Evolutionary conservation across 306 rosid species (phyloP), one percentile per base, ranked within the genome.

Genomic region (Begonia fuchsioides): DNA sequence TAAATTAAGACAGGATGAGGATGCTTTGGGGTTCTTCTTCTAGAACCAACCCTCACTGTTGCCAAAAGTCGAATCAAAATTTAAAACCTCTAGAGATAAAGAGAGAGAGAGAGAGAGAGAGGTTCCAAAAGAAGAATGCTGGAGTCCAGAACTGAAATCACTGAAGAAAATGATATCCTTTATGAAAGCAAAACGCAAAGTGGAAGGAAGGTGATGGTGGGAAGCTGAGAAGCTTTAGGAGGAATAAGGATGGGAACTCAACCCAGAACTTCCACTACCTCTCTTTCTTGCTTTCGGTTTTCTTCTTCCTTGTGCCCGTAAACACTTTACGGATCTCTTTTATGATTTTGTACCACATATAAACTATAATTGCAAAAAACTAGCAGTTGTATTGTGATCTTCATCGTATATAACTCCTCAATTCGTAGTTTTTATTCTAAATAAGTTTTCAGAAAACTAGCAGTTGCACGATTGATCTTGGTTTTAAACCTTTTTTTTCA

Each of bases 221-320:
- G 17, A 13, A 10, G 26, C 15, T 8, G 10, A 8, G 16, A 0
- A 55, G 94, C 95, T 90, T 90, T 84, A 72, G n/a, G n/a, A n/a
- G n/a, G n/a, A n/a, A n/a, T n/a, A n/a, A n/a, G n/a, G 83, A 83
- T 72, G 68, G 62, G 75, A 76, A 76, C 82, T 35, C 44, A 46
- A 46, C n/a, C 17, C 11, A 56, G 47, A 46, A 11, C 32, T 56
- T 55, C 54, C 63, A 58, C 63, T 49, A 13, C 35, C 35, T 4
- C 35, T 5, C 35, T 26, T 26, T 2, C 35, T 26, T 26, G 35
- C 35, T 26, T 26, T 1, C 0, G 7, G 5, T 26, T 3, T 26
- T 26, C 35, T 26, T 26, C 35, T 5, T 26, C 8, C 8, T 4
- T 26, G 7, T 2, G 35, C 8, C 8, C 7, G 32, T 1, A 26